Evolutionary conservation across 1,284 basidiomycete genomes (phyloP).

Genomic region (Meira nashicola): DNA sequence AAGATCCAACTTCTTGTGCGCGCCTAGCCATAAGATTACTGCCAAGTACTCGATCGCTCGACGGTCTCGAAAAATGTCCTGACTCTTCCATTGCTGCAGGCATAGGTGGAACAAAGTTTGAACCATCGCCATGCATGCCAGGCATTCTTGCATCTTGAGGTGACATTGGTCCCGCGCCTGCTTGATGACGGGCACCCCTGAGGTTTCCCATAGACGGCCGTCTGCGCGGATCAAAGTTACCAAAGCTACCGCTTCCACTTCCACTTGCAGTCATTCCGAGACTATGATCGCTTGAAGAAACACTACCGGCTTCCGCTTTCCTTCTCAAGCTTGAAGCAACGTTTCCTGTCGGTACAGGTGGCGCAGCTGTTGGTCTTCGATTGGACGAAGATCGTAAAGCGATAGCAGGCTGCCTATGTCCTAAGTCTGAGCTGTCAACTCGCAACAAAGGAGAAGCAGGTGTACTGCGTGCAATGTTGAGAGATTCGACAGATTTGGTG

Average conservation of each 20-base stretch:
- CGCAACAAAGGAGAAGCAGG: not conserved
- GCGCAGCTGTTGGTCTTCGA: constrained; percentile 36
- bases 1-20: no score
- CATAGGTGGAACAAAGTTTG: no score
- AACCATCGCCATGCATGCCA: no score
- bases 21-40: no score
- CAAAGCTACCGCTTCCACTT: not conserved
- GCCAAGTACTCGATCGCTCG: no score
- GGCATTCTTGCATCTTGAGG: no score
- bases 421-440: not conserved
- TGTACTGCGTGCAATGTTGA: not conserved
- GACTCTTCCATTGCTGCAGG: no score
- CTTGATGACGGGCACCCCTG: no score
- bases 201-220: constrained; percentile 5
- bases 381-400: constrained; percentile 32
- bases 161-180: no score
- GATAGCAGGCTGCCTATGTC: not conserved
- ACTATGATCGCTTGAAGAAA: not conserved
- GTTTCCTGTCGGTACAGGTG: constrained; percentile 23
- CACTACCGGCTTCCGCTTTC: constrained; percentile 28
- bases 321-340: constrained; percentile 38
- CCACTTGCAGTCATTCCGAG: not conserved
- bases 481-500: constrained; percentile 1
- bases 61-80: no score
- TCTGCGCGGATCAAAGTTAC: constrained; percentile 5